phyloP scores from a whole-genome alignment of 768 basidiomycete genomes.

The Xerocomellus intermedius region DNA sequence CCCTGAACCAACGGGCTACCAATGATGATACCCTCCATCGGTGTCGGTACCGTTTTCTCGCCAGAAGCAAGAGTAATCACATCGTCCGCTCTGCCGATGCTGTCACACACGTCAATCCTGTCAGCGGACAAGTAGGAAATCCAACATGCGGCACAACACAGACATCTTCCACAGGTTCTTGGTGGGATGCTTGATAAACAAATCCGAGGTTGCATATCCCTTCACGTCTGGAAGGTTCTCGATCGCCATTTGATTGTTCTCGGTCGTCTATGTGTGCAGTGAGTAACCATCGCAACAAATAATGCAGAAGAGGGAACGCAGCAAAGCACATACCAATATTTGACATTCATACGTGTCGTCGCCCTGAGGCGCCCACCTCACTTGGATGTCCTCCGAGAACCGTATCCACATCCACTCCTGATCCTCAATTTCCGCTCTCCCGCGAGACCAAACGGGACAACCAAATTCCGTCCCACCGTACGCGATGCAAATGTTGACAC shows the following conservation, averaged over 20 bases:
- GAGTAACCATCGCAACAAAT: background rate
- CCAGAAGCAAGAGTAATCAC: background rate
- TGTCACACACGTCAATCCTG: constrained; percentile 5
- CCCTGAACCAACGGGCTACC: background rate
- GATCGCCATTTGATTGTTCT: constrained; percentile 6
- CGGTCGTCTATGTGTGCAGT: background rate
- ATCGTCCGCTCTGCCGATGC: constrained; percentile 33
- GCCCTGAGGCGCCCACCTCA: background rate
- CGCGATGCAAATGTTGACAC: background rate
- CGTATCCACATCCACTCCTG: background rate
- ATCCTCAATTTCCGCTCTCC: background rate
- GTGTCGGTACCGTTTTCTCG: background rate
- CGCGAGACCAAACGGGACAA: background rate
- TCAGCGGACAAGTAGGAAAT: background rate
- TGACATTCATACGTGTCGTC: background rate
- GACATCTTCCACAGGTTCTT: constrained; percentile 39
- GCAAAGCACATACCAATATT: background rate
- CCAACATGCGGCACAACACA: background rate
- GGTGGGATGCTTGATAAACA: constrained; percentile 45
- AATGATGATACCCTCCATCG: background rate
- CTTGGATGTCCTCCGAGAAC: background rate
- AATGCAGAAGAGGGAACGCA: background rate
- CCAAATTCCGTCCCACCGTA: background rate
- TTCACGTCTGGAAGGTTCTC: constrained; percentile 39
- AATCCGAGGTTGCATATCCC: constrained; percentile 44